Conservation (phyloP, 2,329 filamentous ascomycete genomes). For the Pestalotiopsis sp. region DNA sequence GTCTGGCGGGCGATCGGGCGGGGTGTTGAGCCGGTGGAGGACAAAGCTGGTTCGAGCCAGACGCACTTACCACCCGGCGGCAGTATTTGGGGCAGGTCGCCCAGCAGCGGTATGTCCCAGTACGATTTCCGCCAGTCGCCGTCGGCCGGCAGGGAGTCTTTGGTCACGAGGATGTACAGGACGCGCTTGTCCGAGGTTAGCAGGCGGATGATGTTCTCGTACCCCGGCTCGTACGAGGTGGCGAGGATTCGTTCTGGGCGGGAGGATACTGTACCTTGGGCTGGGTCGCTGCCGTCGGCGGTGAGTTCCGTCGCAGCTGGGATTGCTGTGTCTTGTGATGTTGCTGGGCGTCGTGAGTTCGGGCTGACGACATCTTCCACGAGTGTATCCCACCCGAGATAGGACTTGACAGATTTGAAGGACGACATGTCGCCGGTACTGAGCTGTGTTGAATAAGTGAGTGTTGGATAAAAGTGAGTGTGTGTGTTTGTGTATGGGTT, state of each 20-base stretch:
- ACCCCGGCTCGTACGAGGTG: background rate
- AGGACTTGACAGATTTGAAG: no score
- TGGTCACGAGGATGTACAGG: background rate
- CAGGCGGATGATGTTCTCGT: background rate
- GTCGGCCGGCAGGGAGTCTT: background rate
- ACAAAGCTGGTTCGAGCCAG: background rate
- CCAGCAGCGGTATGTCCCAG: background rate
- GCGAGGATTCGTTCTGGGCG: background rate
- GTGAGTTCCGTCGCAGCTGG: no score
- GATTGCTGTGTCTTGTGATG: no score
- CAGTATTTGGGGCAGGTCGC: background rate
- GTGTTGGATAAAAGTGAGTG: no score
- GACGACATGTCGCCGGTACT: no score
- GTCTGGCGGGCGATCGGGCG: background rate
- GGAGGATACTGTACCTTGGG: no score
- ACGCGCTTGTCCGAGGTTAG: background rate
- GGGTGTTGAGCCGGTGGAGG: background rate
- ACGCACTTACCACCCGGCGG: background rate
- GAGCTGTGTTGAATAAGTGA: no score
- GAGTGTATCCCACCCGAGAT: no score
- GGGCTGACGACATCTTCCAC: no score
- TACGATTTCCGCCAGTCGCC: background rate
- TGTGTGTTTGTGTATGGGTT: no score
- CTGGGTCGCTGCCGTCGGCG: no score
- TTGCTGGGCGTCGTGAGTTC: no score